These are phyloP conservation scores for Umbelopsis ramanniana DNA, from an alignment of 192 early-diverging fungal genomes.

Conservation along the genomic window DNA sequence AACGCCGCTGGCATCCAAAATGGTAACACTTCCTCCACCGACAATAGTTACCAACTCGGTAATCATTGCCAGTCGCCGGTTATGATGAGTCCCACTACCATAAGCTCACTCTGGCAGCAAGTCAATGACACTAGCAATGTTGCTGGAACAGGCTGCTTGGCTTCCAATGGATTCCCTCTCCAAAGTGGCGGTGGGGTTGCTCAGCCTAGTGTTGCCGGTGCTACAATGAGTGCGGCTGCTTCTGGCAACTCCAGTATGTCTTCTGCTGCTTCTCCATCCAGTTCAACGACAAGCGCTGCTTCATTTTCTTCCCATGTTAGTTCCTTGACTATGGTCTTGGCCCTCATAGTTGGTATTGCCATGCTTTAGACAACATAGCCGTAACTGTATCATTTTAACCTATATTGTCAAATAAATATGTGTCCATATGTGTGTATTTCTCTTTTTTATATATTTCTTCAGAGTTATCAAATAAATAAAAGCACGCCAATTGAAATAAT, in stretches of 20 bases:
- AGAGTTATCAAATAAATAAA: too few species aligned
- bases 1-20: background rate
- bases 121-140: background rate
- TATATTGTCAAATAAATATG: too few species aligned
- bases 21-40: background rate
- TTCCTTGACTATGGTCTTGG: background rate
- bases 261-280: background rate
- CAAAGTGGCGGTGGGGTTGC: constrained; percentile 12
- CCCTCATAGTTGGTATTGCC: background rate
- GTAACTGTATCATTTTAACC: too few species aligned
- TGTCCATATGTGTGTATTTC: too few species aligned
- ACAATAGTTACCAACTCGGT: constrained; percentile 11
- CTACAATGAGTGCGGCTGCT: background rate
- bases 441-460: too few species aligned
- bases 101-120: constrained; percentile 2
- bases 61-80: constrained; percentile 15
- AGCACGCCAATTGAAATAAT: too few species aligned
- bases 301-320: background rate
- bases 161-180: constrained; percentile 4
- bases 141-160: constrained; percentile 6
- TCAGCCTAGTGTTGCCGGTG: background rate
- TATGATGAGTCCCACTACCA: background rate
- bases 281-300: background rate
- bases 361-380: background rate
- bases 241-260: background rate